Evolutionary conservation across 768 basidiomycete species (phyloP), one percentile per base, ranked within the genome.

Genomic region (Kwoniella shandongensis): DNA sequence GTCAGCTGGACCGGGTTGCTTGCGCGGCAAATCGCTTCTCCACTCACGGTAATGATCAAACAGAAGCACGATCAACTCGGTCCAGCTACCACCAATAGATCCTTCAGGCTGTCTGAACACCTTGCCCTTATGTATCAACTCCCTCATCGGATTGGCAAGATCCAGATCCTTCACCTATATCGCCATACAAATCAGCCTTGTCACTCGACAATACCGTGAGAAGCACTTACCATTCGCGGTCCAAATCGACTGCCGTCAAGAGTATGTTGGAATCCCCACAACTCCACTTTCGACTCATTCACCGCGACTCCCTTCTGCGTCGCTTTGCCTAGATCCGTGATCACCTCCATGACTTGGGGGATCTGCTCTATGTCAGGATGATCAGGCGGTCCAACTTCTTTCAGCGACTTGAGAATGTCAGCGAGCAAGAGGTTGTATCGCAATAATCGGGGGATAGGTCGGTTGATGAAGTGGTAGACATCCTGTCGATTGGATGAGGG

Each of bases 31-130:
- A n/a, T n/a, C n/a, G n/a, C n/a, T 15, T 10, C 13, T 25, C 7
- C 25, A 78, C 89, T 76, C 57, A 91, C 91, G 76, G 67, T 97
- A 99, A 68, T 98, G 91, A 76, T 99, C 96, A 66, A 99, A 96
- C 2, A 99, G 79, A 51, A 97, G 80, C 7, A 94, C 87, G 61
- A 86, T 88, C 6, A 94, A 81, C 75, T 97, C 92, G 41, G 84
- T 86, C 89, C 91, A 94, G 39, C 87, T 88, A 61, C 69, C 57
- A 62, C 91, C 84, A 12, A 88, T 89, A 27, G 86, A 86, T 26
- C 66, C 66, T 58, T 96, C 92, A 13, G 91, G 88, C 66, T 92
- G 91, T 46, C 91, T 83, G 50, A 88, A 81, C 25, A 97, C 79
- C 63, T 86, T 89, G 5, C 91, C 87, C 1, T 87, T 84, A 69